phyloP scores from a whole-genome alignment of 176 grass and related monocot species.

The Aechmea fasciata region DNA sequence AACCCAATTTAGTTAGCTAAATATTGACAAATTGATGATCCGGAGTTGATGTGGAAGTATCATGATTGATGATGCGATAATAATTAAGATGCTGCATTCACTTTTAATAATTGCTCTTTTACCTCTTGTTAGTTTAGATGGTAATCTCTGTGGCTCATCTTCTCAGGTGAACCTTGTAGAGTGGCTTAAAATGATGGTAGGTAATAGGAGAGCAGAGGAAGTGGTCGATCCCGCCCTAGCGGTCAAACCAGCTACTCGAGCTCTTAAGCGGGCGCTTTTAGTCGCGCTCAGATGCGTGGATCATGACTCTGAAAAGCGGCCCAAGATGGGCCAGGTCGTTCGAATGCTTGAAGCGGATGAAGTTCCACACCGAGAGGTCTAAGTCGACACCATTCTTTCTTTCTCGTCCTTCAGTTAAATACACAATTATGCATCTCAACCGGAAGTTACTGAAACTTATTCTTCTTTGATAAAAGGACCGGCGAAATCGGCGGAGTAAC shows the following conservation, averaged over 20 bases:
- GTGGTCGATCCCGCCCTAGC: slow-evolving; percentile 56
- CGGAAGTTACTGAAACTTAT: slow-evolving; percentile 7
- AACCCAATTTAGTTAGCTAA: too few relatives aligned
- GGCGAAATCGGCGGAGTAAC: slow-evolving; percentile 26
- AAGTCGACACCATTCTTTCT: slow-evolving; percentile 13
- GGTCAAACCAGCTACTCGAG: slow-evolving; percentile 36
- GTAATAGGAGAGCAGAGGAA: slow-evolving; percentile 64
- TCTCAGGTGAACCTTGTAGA: slow-evolving; percentile 72
- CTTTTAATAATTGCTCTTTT: too few relatives aligned
- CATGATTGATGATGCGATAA: too few relatives aligned
- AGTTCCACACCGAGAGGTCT: slow-evolving; percentile 71
- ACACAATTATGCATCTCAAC: slow-evolving; percentile 8
- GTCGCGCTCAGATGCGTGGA: slow-evolving; percentile 65
- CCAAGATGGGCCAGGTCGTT: slow-evolving; percentile 74
- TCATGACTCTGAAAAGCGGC: slow-evolving; percentile 78
- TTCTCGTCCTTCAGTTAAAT: background rate
- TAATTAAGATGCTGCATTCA: too few relatives aligned
- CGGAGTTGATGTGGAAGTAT: too few relatives aligned
- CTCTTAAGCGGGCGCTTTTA: slow-evolving; percentile 60
- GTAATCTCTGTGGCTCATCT: background rate
- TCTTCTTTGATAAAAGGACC: slow-evolving; percentile 25
- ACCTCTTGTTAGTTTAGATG: background rate
- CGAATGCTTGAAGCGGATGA: slow-evolving; percentile 78
- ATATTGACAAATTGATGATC: too few relatives aligned
- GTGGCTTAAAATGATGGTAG: slow-evolving; percentile 85